Conservation (phyloP, 225 moss, liverwort and hornwort genomes). For the Anthoceros angustus region DNA sequence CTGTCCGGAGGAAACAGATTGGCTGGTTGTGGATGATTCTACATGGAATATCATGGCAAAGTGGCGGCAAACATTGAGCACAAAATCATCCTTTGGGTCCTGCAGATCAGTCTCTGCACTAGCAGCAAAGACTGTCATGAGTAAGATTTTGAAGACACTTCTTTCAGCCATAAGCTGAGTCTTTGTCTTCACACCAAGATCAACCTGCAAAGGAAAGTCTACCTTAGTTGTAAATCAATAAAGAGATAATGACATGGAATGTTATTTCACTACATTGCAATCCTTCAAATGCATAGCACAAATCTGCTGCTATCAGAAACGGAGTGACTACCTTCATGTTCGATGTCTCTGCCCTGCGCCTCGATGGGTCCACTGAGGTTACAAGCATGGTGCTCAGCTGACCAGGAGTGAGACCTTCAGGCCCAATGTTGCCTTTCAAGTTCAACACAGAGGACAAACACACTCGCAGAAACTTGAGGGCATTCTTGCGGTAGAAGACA, state of each 20-base stretch:
- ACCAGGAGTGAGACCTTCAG: conserved; percentile 93
- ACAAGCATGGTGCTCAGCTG: conserved; percentile 98
- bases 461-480: conserved; percentile 88
- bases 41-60: conserved; percentile 99
- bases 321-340: conserved; percentile 67
- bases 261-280: too few species aligned
- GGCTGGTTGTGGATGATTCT: conserved; percentile 72
- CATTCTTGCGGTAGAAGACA: conserved; percentile 80
- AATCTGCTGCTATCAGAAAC: not conserved
- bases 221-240: not conserved
- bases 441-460: conserved; percentile 96
- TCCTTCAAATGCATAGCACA: not conserved
- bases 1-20: conserved; percentile 39
- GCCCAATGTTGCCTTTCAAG: conserved; percentile 85
- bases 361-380: conserved; percentile 90
- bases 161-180: conserved; percentile 99
- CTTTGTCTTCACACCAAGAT: conserved; percentile 98
- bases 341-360: conserved; percentile 89
- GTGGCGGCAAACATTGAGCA: conserved; percentile 89
- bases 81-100: conserved; percentile 98
- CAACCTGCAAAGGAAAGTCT: conserved; percentile 40
- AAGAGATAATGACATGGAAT: too few species aligned
- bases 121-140: conserved; percentile 97
- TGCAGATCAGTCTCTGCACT: conserved; percentile 89
- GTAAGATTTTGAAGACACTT: conserved; percentile 86